phyloP scores from a whole-genome alignment of 2,329 filamentous ascomycete genomes.

The Talaromyces sp. region DNA sequence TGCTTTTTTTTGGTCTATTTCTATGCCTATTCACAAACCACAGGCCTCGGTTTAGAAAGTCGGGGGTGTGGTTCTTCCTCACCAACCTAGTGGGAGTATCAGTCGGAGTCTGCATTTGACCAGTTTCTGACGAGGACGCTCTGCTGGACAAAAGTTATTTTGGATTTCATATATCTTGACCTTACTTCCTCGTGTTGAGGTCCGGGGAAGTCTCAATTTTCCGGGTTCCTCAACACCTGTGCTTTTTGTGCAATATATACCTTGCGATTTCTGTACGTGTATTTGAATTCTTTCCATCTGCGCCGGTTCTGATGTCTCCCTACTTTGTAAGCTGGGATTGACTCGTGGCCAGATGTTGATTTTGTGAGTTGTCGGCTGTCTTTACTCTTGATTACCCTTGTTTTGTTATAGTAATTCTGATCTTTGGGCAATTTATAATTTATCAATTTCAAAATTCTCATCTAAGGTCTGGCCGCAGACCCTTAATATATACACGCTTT shows the following conservation, averaged over 20 bases:
- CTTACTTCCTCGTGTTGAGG: slow-evolving; percentile 8
- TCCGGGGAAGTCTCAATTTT: slow-evolving; percentile 11
- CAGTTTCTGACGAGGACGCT: slow-evolving; percentile 17
- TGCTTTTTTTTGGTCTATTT: slow-evolving; percentile 9
- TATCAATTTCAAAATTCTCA: background rate
- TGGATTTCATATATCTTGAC: slow-evolving; percentile 9
- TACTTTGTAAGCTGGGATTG: slow-evolving; percentile 32
- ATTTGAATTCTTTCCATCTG: slow-evolving; percentile 14
- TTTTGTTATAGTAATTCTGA: background rate
- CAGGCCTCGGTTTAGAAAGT: slow-evolving; percentile 21
- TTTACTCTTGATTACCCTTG: background rate
- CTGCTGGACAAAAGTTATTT: slow-evolving; percentile 28
- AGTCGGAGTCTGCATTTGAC: slow-evolving; percentile 14
- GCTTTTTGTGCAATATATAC: slow-evolving; percentile 9
- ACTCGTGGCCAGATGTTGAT: slow-evolving; percentile 43
- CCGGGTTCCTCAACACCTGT: slow-evolving; percentile 7
- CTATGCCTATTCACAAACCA: slow-evolving; percentile 17
- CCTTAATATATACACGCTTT: background rate
- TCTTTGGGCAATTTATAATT: background rate
- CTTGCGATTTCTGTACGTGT: slow-evolving; percentile 13
- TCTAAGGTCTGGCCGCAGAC: background rate
- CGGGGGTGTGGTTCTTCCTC: slow-evolving; percentile 31
- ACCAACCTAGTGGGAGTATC: slow-evolving; percentile 22
- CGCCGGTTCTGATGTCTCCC: slow-evolving; percentile 52
- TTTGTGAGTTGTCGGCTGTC: background rate